Evolutionary conservation across 2,329 filamentous ascomycete genomes (phyloP).

Genomic region (Fusarium sp.): DNA sequence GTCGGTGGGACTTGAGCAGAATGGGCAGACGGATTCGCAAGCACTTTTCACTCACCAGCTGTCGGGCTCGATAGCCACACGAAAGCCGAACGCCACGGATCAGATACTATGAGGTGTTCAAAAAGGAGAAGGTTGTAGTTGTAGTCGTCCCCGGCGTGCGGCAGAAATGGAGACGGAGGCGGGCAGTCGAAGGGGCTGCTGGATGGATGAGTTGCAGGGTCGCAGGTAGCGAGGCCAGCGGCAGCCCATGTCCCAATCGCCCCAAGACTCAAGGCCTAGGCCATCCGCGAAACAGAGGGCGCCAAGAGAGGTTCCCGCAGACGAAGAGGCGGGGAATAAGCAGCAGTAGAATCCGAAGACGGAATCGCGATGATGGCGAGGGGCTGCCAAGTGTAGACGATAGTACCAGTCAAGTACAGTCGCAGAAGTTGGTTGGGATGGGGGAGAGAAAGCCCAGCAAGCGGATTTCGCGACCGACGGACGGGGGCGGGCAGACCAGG

Average conservation of each 20-base stretch:
- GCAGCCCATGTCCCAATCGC: conserved; percentile 54
- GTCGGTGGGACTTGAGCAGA: conserved; percentile 4
- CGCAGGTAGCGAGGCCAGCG: conserved; percentile 47
- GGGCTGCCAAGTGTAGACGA: conserved; percentile 10
- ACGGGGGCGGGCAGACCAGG: conserved; percentile 26
- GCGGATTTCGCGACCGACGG: conserved; percentile 35
- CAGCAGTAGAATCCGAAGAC: conserved; percentile 23
- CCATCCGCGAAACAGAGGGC: conserved; percentile 45
- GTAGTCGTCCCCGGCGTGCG: conserved; percentile 27
- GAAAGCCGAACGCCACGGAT: conserved; percentile 8
- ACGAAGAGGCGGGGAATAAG: conserved; percentile 27
- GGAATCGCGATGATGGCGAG: conserved; percentile 34
- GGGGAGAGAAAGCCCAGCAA: conserved; percentile 13
- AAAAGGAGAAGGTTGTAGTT: not conserved
- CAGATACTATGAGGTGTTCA: conserved; percentile 11
- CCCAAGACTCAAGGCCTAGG: conserved; percentile 47
- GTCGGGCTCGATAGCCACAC: conserved; percentile 28
- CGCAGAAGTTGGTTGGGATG: conserved; percentile 32
- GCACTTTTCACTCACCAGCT: conserved; percentile 34
- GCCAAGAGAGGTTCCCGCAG: conserved; percentile 13
- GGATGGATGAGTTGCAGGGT: conserved; percentile 42
- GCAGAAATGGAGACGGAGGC: conserved; percentile 26
- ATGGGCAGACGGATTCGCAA: conserved; percentile 3
- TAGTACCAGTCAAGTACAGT: conserved; percentile 30
- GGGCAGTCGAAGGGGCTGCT: conserved; percentile 36